phyloP scores from a whole-genome alignment of 2,329 filamentous ascomycete species.

The Bipolaris zeicola region DNA sequence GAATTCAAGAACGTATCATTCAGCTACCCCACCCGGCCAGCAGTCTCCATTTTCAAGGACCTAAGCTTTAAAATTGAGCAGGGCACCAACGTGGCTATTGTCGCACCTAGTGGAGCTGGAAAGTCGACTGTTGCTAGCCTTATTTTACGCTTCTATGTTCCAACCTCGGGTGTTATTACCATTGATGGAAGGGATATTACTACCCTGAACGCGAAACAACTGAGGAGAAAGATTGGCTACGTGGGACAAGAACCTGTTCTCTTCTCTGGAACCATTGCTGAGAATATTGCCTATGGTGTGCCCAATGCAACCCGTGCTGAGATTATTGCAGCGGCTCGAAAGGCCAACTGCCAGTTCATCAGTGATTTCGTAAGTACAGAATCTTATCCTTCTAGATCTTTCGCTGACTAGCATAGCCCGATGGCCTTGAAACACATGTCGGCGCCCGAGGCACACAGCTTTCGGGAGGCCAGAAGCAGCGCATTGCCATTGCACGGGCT shows the following conservation, averaged over 20 bases:
- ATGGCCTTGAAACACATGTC: conserved; percentile 91
- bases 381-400: neutral
- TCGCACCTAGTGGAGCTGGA: conserved; percentile 92
- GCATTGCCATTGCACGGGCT: conserved; percentile 94
- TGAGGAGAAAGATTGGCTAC: conserved; percentile 90
- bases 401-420: conserved; percentile 61
- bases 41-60: conserved; percentile 87
- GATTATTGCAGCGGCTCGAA: conserved; percentile 83
- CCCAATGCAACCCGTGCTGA: conserved; percentile 78
- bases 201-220: conserved; percentile 88
- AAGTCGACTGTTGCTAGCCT: conserved; percentile 96
- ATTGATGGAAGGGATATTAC: conserved; percentile 86
- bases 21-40: conserved; percentile 90
- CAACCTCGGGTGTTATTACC: conserved; percentile 74
- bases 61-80: conserved; percentile 90
- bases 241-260: conserved; percentile 95
- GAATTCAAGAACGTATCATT: conserved; percentile 86
- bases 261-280: conserved; percentile 81
- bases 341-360: conserved; percentile 96
- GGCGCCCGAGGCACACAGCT: conserved; percentile 91
- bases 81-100: conserved; percentile 93
- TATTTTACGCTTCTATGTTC: conserved; percentile 87
- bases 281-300: conserved; percentile 90
- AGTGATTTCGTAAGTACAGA: conserved; percentile 75
- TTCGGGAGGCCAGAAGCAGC: conserved; percentile 95